These are phyloP conservation scores for Naganishia sp. DNA, from an alignment of 1,284 basidiomycete species.

Conservation along the genomic window DNA sequence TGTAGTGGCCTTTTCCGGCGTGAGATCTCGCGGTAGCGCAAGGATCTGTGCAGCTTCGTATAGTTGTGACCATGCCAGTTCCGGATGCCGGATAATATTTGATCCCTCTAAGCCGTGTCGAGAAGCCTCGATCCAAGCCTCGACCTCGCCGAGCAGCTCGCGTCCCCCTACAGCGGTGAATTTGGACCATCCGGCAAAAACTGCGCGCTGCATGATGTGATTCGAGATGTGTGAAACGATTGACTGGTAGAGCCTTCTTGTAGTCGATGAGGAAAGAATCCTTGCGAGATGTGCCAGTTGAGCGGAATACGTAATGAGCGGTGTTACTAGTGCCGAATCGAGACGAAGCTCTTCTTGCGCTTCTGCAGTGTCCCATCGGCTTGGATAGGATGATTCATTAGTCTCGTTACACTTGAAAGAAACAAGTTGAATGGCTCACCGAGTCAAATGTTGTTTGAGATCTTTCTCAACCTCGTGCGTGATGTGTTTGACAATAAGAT, in stretches of 20 bases:
- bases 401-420: slow-evolving; percentile 1
- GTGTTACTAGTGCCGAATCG: slow-evolving; percentile 65
- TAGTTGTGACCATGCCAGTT: slow-evolving; percentile 71
- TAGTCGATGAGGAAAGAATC: slow-evolving; percentile 61
- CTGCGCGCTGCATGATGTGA: slow-evolving; percentile 76
- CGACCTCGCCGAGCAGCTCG: slow-evolving; percentile 66
- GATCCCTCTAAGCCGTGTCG: slow-evolving; percentile 60
- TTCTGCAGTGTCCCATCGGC: slow-evolving; percentile 50
- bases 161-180: slow-evolving; percentile 62
- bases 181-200: slow-evolving; percentile 69
- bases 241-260: slow-evolving; percentile 68
- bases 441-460: slow-evolving; percentile 68
- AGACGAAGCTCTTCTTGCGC: slow-evolving; percentile 43
- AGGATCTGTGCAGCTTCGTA: slow-evolving; percentile 68
- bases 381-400: slow-evolving; percentile 34
- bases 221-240: slow-evolving; percentile 67
- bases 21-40: slow-evolving; percentile 58
- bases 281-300: slow-evolving; percentile 67
- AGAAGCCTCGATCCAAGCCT: slow-evolving; percentile 76
- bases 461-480: slow-evolving; percentile 73
- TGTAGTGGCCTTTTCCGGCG: slow-evolving; percentile 57
- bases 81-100: slow-evolving; percentile 55
- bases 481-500: slow-evolving; percentile 78
- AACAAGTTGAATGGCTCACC: slow-evolving; percentile 44
- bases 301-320: slow-evolving; percentile 70